Evolutionary conservation across 2,329 filamentous ascomycete genomes (phyloP), one percentile per base, ranked within the genome.

Genomic region (Aspergillus sp.): DNA sequence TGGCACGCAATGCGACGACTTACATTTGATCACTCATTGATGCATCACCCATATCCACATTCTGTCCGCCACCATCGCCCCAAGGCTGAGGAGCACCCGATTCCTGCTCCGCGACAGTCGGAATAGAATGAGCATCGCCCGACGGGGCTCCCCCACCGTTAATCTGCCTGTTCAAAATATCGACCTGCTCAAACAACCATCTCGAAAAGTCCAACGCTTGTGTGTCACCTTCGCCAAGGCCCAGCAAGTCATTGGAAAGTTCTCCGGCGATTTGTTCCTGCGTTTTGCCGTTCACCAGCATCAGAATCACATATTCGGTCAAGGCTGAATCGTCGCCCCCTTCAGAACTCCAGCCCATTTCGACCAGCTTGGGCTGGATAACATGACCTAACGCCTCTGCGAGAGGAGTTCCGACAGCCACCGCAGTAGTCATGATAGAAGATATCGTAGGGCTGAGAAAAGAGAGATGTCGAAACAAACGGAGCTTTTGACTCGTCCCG

Each of bases 231-330:
- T 89, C 83, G 2, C 83, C 82, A 4, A 96, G 79, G 49, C 83
- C 83, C 2, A 98, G 80, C 38, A 98, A 79, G 60, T 98, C 93
- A 55, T 84, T 86, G 1, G 90, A 86, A 12, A 98, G 82, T 66
- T 98, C 93, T 39, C 81, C 76, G 7, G 90, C 86, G 56, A 98
- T 91, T 65, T 96, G 86, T 44, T 90, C 83, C 66, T 95, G 85
- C 3, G 86, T 90, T 70, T 95, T 96, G 60, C 90, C 89, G 71
- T 96, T 97, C 53, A 88, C 88, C 27, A 98, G 81, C 91, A 97
- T 96, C 54, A 97, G 82, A 50, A 97, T 86, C 57, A 98, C 93
- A 73, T 97, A 98, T 73, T 98, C 93, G 50, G 90, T 85, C 50
- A 98, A 81, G 33, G 89, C 88, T 20, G 85, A 84, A 68, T 91